Base-by-base conservation (phyloP, 352 stramenopile genomes). In the Phytophthora cajani region DNA sequence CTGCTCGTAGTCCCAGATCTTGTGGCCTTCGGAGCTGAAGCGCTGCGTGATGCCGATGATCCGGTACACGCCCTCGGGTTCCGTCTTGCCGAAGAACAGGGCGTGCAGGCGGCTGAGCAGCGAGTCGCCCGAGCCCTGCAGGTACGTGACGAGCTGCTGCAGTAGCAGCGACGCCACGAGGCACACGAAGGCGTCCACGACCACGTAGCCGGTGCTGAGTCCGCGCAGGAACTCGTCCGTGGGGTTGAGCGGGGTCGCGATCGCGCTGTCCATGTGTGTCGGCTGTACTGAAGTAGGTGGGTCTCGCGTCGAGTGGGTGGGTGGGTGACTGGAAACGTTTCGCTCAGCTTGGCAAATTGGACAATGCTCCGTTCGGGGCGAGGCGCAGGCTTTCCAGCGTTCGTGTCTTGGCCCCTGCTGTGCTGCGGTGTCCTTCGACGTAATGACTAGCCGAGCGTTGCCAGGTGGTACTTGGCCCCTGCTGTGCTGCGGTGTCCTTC, bases 171-270 rank as follows among this genome's bases (percentile, higher is more conserved):
- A 74, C 17, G 83, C 72, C 44, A 84, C 57, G 23, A 86, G 51
- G 42, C 81, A 87, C 40, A 90, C 50, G 33, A 85, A 65, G 40
- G 72, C 64, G 64, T 90, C 82, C 3, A 85, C 17, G 9, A 84
- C 57, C 36, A 85, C 52, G 61, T 81, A 71, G 27, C 71, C 70
- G n/a, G 79, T 85, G 62, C 67, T 67, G 42, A 88, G 25, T 44
- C 42, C 62, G 52, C 70, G 63, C 62, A 87, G 75, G 49, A 83
- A 58, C 27, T 72, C 71, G 47, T 73, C 66, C 21, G 60, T 69
- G 42, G 52, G 23, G 51, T 69, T 56, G 10, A 57, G 27, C 5
- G 64, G 69, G 36, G 30, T 40, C 2, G 46, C 42, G 2, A 61
- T 68, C 5, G 63, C n/a, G 42, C 62, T 69, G 14, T 66, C 58